Evolutionary conservation across 2,329 filamentous ascomycete species (phyloP).

Genomic region (Sporothrix brasiliensis): DNA sequence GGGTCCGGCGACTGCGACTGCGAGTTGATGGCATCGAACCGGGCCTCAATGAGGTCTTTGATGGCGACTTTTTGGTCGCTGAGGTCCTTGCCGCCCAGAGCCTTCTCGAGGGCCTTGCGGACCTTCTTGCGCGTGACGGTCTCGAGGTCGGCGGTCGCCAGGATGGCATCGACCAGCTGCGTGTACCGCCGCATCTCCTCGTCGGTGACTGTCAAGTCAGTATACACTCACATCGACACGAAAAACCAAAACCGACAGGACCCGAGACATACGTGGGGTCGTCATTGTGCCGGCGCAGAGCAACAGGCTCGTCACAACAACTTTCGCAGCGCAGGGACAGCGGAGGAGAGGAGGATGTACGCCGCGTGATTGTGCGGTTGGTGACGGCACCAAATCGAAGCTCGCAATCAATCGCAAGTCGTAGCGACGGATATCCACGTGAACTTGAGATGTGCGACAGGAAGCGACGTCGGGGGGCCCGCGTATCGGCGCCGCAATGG

Average conservation of each 20-base stretch:
- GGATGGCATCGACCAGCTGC: slow-evolving; percentile 62
- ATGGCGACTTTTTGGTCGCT: slow-evolving; percentile 67
- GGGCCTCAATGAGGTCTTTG: slow-evolving; percentile 71
- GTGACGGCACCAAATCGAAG: background rate
- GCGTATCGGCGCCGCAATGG: slow-evolving; percentile 12
- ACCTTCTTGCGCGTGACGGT: slow-evolving; percentile 68
- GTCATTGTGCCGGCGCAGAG: slow-evolving; percentile 26
- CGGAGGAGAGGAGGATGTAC: background rate
- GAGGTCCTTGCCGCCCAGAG: slow-evolving; percentile 60
- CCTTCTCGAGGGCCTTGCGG: slow-evolving; percentile 58
- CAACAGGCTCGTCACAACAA: background rate
- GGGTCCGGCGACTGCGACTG: slow-evolving; percentile 18
- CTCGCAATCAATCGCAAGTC: background rate
- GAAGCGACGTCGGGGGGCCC: slow-evolving; percentile 9
- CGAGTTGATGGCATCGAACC: slow-evolving; percentile 68
- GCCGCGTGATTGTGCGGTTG: background rate
- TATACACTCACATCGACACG: background rate
- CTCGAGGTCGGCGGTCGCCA: slow-evolving; percentile 60
- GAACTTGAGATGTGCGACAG: background rate
- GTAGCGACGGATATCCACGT: background rate
- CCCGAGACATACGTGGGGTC: slow-evolving; percentile 24
- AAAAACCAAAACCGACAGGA: background rate
- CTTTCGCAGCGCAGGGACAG: background rate
- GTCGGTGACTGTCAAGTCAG: slow-evolving; percentile 48
- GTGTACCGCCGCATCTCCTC: slow-evolving; percentile 59